Evolutionary conservation across 1,139 yeast genomes (phyloP), one percentile per base, ranked within the genome.

Genomic region (Eremothecium cymbalariae): DNA sequence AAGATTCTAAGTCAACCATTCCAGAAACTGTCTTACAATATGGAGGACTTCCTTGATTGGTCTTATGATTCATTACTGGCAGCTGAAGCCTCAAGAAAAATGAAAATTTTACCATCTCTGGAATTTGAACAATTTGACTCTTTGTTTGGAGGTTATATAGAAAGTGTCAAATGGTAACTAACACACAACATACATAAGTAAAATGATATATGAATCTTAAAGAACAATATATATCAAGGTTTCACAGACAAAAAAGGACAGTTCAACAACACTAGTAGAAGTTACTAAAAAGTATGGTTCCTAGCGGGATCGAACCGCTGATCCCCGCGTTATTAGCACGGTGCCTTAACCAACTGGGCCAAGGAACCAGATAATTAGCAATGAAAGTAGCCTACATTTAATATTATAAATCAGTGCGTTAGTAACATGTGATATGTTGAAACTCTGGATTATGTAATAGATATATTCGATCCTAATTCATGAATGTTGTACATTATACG

Each of bases 1-100:
- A 79, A 76, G 54, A 83, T 90, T 25, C 81, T 83, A 55, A 70
- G 77, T 15, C 96, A 90, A 57, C 96, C 95, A 3, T 88, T 90
- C 62, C 74, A 79, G 53, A 93, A 90, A 57, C 79, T 82, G 39
- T 72, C 72, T 48, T 90, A 93, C 58, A 82, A 83, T 53, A 67
- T 90, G 67, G 98, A 90, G 55, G 98, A 90, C 58, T 90, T 90
- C 63, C 64, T 90, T 53, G 95, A 88, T 58, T 90, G 95, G 85
- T 77, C 80, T 38, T 90, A 88, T 54, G 65, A 68, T 37, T 70
- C 86, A 8, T 67, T 90, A 42, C 59, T 86, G 48, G 81, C 77
- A 18, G 77, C 85, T 44, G 98, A 90, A 57, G 63, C 70, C 40
- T 67, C 68, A 15, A 79, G 94, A 59, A 77, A 63, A 44, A 68